phyloP scores from a whole-genome alignment of 2,329 filamentous ascomycete genomes.

The Beauveria rudraprayagi region DNA sequence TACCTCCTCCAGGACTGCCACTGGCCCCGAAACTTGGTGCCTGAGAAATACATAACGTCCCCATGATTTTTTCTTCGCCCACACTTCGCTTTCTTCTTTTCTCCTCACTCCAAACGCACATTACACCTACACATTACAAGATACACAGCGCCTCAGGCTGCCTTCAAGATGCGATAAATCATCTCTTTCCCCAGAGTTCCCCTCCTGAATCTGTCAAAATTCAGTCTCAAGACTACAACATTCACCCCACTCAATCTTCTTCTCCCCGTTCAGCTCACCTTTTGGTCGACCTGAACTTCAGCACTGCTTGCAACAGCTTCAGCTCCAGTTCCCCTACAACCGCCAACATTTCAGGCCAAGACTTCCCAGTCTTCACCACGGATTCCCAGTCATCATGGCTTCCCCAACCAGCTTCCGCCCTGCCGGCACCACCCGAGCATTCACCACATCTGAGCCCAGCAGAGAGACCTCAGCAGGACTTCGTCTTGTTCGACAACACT shows the following conservation, averaged over 20 bases:
- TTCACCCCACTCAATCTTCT: conserved; percentile 39
- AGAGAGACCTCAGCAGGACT: conserved; percentile 55
- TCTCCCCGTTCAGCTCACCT: conserved; percentile 39
- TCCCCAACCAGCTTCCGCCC: conserved; percentile 58
- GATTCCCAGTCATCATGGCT: conserved; percentile 75
- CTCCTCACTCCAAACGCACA: conserved; percentile 25
- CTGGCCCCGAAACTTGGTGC: conserved; percentile 28
- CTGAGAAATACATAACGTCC: conserved; percentile 39
- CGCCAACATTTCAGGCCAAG: conserved; percentile 55
- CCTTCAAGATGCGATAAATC: conserved; percentile 53
- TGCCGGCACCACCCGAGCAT: conserved; percentile 54
- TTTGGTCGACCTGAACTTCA: conserved; percentile 62
- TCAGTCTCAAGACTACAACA: conserved; percentile 36
- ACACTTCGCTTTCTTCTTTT: conserved; percentile 24
- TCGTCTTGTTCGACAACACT: conserved; percentile 64
- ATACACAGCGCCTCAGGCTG: conserved; percentile 29
- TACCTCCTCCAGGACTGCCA: conserved; percentile 14
- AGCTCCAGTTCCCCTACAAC: conserved; percentile 49
- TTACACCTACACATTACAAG: conserved; percentile 26
- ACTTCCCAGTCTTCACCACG: conserved; percentile 73
- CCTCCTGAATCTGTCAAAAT: conserved; percentile 42
- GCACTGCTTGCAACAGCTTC: conserved; percentile 49
- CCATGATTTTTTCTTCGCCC: conserved; percentile 17
- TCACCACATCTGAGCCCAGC: conserved; percentile 44
- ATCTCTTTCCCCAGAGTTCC: conserved; percentile 30